phyloP scores from a whole-genome alignment of 441 rosid genomes.

The Metrosideros polymorpha region DNA sequence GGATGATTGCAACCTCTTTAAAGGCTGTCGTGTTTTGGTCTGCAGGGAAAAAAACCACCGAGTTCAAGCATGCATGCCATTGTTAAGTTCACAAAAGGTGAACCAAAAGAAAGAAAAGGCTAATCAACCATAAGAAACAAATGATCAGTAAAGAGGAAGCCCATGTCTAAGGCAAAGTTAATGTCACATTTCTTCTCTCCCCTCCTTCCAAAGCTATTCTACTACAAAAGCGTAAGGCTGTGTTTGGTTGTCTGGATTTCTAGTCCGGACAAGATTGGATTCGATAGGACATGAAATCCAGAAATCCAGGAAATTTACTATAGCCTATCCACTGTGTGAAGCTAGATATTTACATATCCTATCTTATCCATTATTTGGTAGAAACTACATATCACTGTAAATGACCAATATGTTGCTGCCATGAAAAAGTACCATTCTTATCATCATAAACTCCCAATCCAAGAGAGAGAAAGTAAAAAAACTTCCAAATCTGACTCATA shows the following conservation, averaged over 20 bases:
- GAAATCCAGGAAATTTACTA: background rate
- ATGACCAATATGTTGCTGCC: background rate
- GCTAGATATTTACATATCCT: background rate
- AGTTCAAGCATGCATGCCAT: background rate
- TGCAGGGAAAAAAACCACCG: conserved; percentile 9
- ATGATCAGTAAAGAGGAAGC: background rate
- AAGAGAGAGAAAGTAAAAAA: background rate
- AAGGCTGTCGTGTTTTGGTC: conserved; percentile 90
- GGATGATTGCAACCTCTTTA: conserved; percentile 89
- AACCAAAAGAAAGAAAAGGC: background rate
- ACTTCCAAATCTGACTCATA: background rate
- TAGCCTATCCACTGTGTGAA: background rate
- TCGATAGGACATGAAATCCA: background rate
- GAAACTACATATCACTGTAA: background rate
- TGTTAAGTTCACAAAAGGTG: background rate
- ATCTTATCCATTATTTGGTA: background rate
- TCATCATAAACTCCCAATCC: background rate
- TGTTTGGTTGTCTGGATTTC: background rate
- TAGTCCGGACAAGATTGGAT: background rate
- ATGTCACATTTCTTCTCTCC: background rate
- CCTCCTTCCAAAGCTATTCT: background rate
- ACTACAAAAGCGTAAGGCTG: background rate
- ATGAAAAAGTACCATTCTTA: background rate
- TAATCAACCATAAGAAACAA: background rate
- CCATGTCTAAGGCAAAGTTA: background rate